phyloP scores from a whole-genome alignment of 768 basidiomycete species.

The Tylopilus rubrobrunneus region DNA sequence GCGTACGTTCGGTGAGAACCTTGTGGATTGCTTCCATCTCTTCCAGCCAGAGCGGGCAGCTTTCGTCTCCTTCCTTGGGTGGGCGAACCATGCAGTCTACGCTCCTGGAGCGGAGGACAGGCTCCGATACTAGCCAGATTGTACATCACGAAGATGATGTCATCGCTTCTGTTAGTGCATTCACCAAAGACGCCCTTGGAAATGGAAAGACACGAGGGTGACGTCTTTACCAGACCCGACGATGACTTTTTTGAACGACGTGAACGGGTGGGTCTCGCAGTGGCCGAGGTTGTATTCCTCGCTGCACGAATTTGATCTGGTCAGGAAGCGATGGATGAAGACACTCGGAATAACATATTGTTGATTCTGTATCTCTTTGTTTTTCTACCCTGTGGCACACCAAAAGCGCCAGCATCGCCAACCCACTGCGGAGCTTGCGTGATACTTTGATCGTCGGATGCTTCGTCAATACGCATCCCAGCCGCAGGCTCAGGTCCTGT shows the following conservation, averaged over 20 bases:
- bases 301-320: too few species aligned
- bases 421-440: too few species aligned
- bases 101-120: slow-evolving; percentile 83
- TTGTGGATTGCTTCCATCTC: slow-evolving; percentile 81
- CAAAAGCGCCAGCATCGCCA: too few species aligned
- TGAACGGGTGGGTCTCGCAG: slow-evolving; percentile 65
- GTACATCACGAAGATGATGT: slow-evolving; percentile 84
- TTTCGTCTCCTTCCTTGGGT: slow-evolving; percentile 69
- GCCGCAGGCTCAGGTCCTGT: too few species aligned
- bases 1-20: slow-evolving; percentile 66
- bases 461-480: too few species aligned
- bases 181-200: slow-evolving; percentile 95
- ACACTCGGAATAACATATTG: too few species aligned
- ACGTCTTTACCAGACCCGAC: slow-evolving; percentile 54
- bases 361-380: too few species aligned
- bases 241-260: slow-evolving; percentile 90
- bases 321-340: too few species aligned
- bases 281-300: slow-evolving; percentile 93
- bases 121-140: slow-evolving; percentile 92
- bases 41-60: slow-evolving; percentile 74
- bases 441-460: too few species aligned
- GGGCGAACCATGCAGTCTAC: slow-evolving; percentile 94
- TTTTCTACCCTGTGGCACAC: too few species aligned
- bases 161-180: slow-evolving; percentile 72
- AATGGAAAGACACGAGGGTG: slow-evolving; percentile 93